Conservation (phyloP, 306 rosid genomes). For the Cucumis cinereus region DNA sequence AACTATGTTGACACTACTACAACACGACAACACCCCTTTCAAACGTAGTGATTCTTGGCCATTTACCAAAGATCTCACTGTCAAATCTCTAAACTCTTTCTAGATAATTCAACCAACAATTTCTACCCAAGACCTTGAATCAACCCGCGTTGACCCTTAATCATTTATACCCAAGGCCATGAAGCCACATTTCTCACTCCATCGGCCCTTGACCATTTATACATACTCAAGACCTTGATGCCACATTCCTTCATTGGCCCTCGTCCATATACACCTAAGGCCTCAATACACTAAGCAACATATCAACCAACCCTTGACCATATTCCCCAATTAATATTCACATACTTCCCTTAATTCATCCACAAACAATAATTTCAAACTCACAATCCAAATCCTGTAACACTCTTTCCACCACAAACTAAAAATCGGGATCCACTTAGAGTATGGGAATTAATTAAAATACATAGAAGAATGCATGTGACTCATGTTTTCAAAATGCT, state of each 20-base stretch:
- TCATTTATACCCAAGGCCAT: background rate
- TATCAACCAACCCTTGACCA: background rate
- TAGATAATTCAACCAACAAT: background rate
- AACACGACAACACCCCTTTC: background rate
- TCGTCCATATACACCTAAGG: background rate
- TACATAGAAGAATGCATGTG: background rate
- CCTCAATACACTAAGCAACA: background rate
- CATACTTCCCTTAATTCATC: background rate
- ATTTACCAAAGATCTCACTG: background rate
- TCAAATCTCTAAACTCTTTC: background rate
- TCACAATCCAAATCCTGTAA: background rate
- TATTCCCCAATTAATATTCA: background rate
- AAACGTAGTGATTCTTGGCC: background rate
- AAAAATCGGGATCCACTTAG: background rate
- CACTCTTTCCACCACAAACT: background rate
- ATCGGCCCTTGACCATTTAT: background rate
- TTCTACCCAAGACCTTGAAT: background rate
- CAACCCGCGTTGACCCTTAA: background rate
- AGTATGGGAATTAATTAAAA: background rate
- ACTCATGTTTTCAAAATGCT: background rate
- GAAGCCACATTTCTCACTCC: background rate
- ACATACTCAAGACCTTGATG: background rate
- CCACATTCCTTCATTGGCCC: background rate
- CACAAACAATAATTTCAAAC: background rate
- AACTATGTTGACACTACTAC: background rate